A percentile compares a stretch with the other conserved stretches of the same genome.
phyloP scores from a whole-genome alignment of 805 yeast species.

The Wickerhamiella cacticola region DNA sequence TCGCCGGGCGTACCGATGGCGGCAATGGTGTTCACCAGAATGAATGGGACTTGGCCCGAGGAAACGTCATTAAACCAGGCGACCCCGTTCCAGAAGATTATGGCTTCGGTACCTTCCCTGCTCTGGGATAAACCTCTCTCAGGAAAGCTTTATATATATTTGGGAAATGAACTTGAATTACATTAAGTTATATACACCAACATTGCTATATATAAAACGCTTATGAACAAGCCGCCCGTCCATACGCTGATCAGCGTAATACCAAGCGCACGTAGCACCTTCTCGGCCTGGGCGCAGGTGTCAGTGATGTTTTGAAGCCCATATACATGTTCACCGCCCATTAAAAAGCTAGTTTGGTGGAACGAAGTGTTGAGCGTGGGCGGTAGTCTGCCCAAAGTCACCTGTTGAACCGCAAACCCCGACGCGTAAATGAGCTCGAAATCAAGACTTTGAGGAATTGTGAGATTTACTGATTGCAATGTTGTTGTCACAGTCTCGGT shows the following conservation, averaged over 20 bases:
- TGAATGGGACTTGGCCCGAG: not conserved
- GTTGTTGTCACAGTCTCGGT: not conserved
- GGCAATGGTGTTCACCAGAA: not conserved
- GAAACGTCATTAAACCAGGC: not conserved
- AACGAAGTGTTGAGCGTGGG: not conserved
- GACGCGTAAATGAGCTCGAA: constrained; percentile 2
- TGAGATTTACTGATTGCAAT: not conserved
- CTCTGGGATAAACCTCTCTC: too few relatives aligned
- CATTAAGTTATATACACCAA: not conserved
- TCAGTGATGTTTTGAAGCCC: not conserved
- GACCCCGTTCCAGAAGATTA: not conserved
- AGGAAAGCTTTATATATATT: too few relatives aligned
- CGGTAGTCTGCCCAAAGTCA: constrained; percentile 1
- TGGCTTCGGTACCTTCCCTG: not conserved
- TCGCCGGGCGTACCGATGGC: not conserved
- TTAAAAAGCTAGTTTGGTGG: not conserved
- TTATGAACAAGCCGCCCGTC: not conserved
- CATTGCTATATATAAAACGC: too few relatives aligned
- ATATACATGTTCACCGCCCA: not conserved
- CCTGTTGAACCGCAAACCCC: constrained; percentile 12
- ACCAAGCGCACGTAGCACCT: not conserved
- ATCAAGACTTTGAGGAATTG: not conserved
- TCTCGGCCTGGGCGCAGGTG: not conserved
- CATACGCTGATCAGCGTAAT: not conserved
- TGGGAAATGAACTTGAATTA: not conserved